These are phyloP conservation scores for Cryptosporidium ryanae DNA, from an alignment of 169 alveolate genomes.

Conservation along the genomic window DNA sequence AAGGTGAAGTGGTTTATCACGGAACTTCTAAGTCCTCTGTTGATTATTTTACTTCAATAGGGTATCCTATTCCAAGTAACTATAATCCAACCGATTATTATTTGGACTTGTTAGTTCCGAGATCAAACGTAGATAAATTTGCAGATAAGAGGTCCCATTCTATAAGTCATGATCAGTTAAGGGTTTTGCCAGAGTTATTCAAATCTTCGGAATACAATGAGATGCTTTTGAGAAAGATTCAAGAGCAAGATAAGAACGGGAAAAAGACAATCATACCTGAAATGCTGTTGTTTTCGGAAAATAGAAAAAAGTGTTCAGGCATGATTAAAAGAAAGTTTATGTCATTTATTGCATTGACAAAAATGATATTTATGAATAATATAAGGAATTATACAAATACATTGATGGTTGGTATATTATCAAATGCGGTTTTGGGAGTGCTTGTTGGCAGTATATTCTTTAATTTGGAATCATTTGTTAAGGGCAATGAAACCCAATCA, in stretches of 20 bases:
- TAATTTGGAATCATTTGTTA: conserved; percentile 6
- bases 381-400: conserved; percentile 18
- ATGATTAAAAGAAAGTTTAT: not conserved
- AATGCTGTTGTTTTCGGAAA: conserved; percentile 2
- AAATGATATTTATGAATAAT: conserved; percentile 39
- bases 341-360: conserved; percentile 4
- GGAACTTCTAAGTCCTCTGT: conserved; percentile 75
- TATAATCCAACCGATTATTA: conserved; percentile 78
- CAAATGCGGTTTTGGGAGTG: conserved; percentile 23
- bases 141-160: conserved; percentile 29
- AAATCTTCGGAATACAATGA: conserved; percentile 39
- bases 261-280: conserved; percentile 12
- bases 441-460: conserved; percentile 55
- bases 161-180: conserved; percentile 45
- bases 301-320: conserved; percentile 1
- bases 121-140: conserved; percentile 32
- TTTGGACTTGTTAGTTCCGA: conserved; percentile 53
- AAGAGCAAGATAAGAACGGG: not conserved
- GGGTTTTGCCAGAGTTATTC: conserved; percentile 28
- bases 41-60: conserved; percentile 45
- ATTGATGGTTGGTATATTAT: conserved; percentile 3
- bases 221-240: conserved; percentile 4
- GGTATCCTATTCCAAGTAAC: conserved; percentile 77
- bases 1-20: conserved; percentile 83
- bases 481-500: not conserved